Base-by-base conservation (phyloP, 1,139 yeast genomes). In the Blastobotrys raffinosifermentans region DNA sequence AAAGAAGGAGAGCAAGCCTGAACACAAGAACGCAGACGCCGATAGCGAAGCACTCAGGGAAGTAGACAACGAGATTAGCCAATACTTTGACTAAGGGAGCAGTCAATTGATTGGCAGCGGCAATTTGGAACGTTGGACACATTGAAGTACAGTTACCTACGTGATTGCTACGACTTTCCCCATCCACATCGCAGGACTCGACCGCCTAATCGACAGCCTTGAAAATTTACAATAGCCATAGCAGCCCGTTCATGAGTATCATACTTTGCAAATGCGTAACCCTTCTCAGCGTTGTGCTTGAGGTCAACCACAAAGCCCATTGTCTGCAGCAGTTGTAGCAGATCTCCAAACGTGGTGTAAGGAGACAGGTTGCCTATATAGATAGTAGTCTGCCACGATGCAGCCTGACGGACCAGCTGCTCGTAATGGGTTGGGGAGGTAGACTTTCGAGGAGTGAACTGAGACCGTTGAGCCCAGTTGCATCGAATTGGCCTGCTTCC, bases 201-300 rank as follows among this genome's bases (percentile, higher is more conserved):
- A 17, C 94, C 94, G 56, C 81, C 79, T 46, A 86, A 65, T 40
- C 72, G 72, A 51, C 75, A 74, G n/a, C 94, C 94, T 15, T 78
- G 73, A 45, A 86, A 67, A 53, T 83, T 91, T 19, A 81, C 82
- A 52, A 86, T 85, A 37, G 94, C 94, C 58, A 83, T 67, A 1
- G 95, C 94, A 3, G 96, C 96, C 45, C 85, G 69, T 53, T 85
- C 94, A 60, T 86, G 96, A 32, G 83, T 72, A 52, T 83, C 94
- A 55, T 80, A 85, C 61, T 80, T 81, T 45, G 83, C 91, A 67
- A 86, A 86, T 2, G 91, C 91, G 64, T 85, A 82, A 6, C 85
- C 86, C 54, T 78, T 75, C 43, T 85, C 94, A 4, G 89, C 82
- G 49, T 82, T 82, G 55, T 82, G 74, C 58, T 81, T 82, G 57